Conservation (phyloP, 2,329 filamentous ascomycete genomes). For the Colletotrichum chlorophyti region DNA sequence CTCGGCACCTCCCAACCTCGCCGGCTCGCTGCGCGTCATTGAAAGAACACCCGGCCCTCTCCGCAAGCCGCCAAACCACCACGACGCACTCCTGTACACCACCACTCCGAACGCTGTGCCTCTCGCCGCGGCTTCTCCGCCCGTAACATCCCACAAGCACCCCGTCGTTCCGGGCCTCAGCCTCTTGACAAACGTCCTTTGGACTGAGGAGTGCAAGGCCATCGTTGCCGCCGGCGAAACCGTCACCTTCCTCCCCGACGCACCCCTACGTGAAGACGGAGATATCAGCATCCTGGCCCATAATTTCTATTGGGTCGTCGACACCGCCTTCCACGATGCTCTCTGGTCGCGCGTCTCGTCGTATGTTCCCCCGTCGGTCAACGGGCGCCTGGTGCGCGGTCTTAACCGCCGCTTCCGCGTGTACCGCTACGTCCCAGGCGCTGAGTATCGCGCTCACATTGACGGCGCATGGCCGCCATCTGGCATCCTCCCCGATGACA, state of each 20-base stretch:
- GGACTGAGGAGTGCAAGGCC: slow-evolving; percentile 65
- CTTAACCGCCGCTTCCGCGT: slow-evolving; percentile 75
- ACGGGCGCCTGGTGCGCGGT: slow-evolving; percentile 64
- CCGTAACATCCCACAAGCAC: slow-evolving; percentile 63
- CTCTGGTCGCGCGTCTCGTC: slow-evolving; percentile 67
- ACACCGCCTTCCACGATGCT: slow-evolving; percentile 66
- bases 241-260: slow-evolving; percentile 71
- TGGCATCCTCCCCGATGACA: slow-evolving; percentile 62
- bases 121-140: slow-evolving; percentile 50
- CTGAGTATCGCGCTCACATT: slow-evolving; percentile 75
- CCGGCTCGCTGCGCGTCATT: slow-evolving; percentile 59
- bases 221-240: slow-evolving; percentile 73
- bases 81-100: slow-evolving; percentile 70
- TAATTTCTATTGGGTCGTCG: slow-evolving; percentile 77
- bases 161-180: slow-evolving; percentile 68
- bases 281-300: slow-evolving; percentile 72
- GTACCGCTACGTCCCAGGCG: slow-evolving; percentile 75
- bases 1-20: slow-evolving; percentile 43
- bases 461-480: slow-evolving; percentile 78
- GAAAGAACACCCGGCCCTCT: slow-evolving; percentile 66
- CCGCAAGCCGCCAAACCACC: slow-evolving; percentile 72
- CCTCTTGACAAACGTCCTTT: slow-evolving; percentile 66
- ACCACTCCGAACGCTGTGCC: slow-evolving; percentile 63
- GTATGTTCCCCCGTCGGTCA: slow-evolving; percentile 62
- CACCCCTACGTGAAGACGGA: slow-evolving; percentile 69